These are phyloP conservation scores for Cucumis melo DNA, from an alignment of 306 rosid species.

Conservation along the genomic window DNA sequence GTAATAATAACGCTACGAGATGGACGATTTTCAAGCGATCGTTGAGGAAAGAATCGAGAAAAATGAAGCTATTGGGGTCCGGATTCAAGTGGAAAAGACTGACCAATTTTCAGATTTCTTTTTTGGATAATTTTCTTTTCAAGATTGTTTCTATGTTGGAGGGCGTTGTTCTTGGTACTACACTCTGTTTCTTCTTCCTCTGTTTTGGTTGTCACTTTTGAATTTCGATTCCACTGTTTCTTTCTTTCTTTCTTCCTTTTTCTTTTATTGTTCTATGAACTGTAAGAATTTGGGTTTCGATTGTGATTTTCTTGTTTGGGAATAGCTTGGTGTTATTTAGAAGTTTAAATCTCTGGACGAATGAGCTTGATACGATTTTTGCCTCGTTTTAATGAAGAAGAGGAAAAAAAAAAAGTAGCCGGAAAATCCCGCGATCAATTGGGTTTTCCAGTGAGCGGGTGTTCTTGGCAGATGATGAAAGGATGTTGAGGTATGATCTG, in stretches of 20 bases:
- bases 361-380: background rate
- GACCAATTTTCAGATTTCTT: slow-evolving; percentile 24
- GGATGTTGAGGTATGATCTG: background rate
- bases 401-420: too few relatives aligned
- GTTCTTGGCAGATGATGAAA: background rate
- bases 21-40: slow-evolving; percentile 30
- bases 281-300: background rate
- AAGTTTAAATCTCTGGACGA: background rate
- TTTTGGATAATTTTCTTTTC: slow-evolving; percentile 37
- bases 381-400: background rate
- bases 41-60: slow-evolving; percentile 26
- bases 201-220: slow-evolving; percentile 57
- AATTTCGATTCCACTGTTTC: background rate
- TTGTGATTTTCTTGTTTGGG: background rate
- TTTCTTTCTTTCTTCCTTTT: background rate
- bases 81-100: slow-evolving; percentile 39
- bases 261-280: background rate
- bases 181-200: slow-evolving; percentile 39
- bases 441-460: background rate
- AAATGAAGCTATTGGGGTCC: slow-evolving; percentile 32
- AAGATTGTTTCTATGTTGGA: slow-evolving; percentile 45
- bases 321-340: background rate
- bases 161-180: slow-evolving; percentile 28
- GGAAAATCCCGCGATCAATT: background rate
- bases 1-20: slow-evolving; percentile 16